Evolutionary conservation across 768 basidiomycete genomes (phyloP), one percentile per base, ranked within the genome.

Genomic region (Leucocoprinus leucothites): DNA sequence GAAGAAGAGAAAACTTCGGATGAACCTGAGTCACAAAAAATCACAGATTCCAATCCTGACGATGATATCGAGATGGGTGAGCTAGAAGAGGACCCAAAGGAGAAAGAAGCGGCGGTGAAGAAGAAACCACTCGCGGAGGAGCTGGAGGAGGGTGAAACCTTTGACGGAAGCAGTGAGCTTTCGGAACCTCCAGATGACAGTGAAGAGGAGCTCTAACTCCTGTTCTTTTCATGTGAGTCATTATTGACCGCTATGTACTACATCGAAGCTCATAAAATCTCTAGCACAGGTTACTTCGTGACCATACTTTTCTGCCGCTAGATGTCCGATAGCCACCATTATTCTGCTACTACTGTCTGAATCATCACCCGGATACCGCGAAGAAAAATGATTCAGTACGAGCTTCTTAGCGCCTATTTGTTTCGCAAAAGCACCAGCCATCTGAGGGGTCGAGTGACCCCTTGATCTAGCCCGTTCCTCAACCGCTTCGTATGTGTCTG

Each of bases 21-120:
- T 36, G 65, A 56, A 53, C 38, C 56, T 19, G 54, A 61, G 16
- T 60, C 48, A 42, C 63, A 61, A 9, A 58, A 61, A 24, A 55
- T 31, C 25, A 53, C 56, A 11, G 62, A 60, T 53, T 52, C 58
- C 31, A 43, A 61, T 50, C 53, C 65, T 60, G 68, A 83, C 25
- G 80, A 89, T 60, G 90, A 93, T 58, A 91, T 93, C 59, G 91
- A 93, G 69, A 93, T 93, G 91, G 91, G 91, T n/a, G 91, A 93
- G 65, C 81, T 93, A 2, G 85, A 89, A 57, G 91, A 93, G 64
- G 81, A 82, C 51, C 81, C 82, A 2, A 82, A 76, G 57, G 67
- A 68, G 38, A 79, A 82, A 61, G 54, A 56, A 21, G 54, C 47
- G 28, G 54, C 47, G 25, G 68, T 66, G 24, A 85, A 82, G 67